Conservation (phyloP, 2,329 filamentous ascomycete genomes). For the Claviceps pazoutovae region DNA sequence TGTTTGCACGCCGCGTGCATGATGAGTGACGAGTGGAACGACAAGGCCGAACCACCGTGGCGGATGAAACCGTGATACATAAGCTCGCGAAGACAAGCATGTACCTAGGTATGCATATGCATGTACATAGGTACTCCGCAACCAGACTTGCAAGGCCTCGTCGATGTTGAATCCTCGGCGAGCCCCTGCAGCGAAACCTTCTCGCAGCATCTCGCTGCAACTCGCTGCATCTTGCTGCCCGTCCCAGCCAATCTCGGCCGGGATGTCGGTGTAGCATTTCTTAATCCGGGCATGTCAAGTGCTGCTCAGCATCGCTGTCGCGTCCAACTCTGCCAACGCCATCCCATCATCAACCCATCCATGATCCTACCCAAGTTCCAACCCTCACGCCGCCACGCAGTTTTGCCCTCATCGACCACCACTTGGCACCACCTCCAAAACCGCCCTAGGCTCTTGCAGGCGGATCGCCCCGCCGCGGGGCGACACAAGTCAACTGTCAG, state of each 20-base stretch:
- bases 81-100: no score
- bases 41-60: no score
- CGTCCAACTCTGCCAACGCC: conserved; percentile 2
- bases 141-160: no score
- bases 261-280: conserved; percentile 1
- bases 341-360: conserved; percentile 2
- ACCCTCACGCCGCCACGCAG: background rate
- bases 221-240: background rate
- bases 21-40: no score
- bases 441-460: conserved; percentile 9
- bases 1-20: no score
- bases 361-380: background rate
- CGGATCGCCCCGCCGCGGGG: conserved; percentile 15
- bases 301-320: conserved; percentile 10
- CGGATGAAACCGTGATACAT: no score
- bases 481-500: conserved; percentile 6
- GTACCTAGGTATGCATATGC: no score
- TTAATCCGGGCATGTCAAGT: conserved; percentile 16
- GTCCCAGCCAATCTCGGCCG: background rate
- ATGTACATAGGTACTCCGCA: no score
- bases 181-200: background rate
- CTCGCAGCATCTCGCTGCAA: background rate
- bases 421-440: conserved; percentile 5
- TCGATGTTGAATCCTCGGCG: background rate
- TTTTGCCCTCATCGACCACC: conserved; percentile 2